Evolutionary conservation across 805 yeast genomes (phyloP).

Genomic region (Wickerhamia fluorescens): DNA sequence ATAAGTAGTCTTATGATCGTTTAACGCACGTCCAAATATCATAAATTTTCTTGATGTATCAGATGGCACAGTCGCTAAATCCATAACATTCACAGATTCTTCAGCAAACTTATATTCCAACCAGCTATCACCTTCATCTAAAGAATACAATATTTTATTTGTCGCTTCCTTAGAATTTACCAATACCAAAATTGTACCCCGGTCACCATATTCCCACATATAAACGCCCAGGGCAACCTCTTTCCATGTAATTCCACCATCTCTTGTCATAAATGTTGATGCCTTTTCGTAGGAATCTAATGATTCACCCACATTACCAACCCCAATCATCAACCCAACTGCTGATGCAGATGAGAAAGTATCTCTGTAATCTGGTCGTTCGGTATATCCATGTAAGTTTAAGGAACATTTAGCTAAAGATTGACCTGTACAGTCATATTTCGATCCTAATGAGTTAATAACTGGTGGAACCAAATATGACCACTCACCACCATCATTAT

Average conservation of each 20-base stretch:
- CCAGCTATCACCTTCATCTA: slow-evolving; percentile 82
- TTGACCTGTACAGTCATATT: slow-evolving; percentile 44
- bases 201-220: slow-evolving; percentile 96
- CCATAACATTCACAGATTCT: slow-evolving; percentile 49
- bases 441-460: slow-evolving; percentile 53
- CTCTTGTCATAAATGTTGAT: slow-evolving; percentile 73
- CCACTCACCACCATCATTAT: slow-evolving; percentile 93
- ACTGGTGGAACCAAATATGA: slow-evolving; percentile 60
- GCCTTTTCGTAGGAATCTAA: slow-evolving; percentile 46
- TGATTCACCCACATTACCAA: slow-evolving; percentile 81
- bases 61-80: slow-evolving; percentile 83
- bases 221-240: slow-evolving; percentile 67
- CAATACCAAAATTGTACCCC: slow-evolving; percentile 77
- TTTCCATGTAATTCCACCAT: slow-evolving; percentile 87
- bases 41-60: slow-evolving; percentile 82
- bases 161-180: slow-evolving; percentile 57
- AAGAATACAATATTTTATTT: slow-evolving; percentile 53
- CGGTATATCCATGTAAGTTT: slow-evolving; percentile 87
- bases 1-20: slow-evolving; percentile 37
- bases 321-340: slow-evolving; percentile 78
- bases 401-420: slow-evolving; percentile 62
- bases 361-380: slow-evolving; percentile 75
- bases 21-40: slow-evolving; percentile 40
- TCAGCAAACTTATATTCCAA: slow-evolving; percentile 53
- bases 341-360: slow-evolving; percentile 87